phyloP scores from a whole-genome alignment of 495 filamentous ascomycete genomes.

The Aspergillus coremiiformis region DNA sequence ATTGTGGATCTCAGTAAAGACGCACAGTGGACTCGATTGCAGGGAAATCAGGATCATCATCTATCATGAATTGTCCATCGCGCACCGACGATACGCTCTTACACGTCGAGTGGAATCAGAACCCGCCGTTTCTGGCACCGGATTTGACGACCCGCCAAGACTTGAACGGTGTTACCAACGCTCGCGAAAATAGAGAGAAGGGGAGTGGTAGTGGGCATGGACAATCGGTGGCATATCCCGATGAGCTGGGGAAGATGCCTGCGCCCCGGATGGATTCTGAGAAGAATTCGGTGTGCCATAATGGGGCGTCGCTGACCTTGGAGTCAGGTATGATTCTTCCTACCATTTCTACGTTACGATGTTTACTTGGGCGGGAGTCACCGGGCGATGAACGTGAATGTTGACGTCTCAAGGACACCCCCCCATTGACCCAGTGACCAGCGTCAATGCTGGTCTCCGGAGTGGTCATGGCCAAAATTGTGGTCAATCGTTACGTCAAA shows the following conservation, averaged over 20 bases:
- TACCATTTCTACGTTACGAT: background rate
- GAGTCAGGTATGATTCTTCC: conserved; percentile 21
- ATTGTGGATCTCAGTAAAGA: background rate
- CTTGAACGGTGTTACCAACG: conserved; percentile 40
- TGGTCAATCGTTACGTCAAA: conserved; percentile 11
- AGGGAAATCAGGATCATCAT: background rate
- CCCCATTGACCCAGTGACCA: conserved; percentile 13
- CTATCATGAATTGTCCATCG: conserved; percentile 52
- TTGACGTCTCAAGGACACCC: conserved; percentile 17
- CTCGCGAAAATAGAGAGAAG: conserved; percentile 18
- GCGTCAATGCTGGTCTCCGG: background rate
- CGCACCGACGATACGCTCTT: conserved; percentile 44
- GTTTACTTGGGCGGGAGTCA: background rate
- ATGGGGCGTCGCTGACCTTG: conserved; percentile 24
- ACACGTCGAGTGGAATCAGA: conserved; percentile 48
- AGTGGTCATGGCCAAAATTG: background rate
- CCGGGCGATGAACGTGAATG: background rate
- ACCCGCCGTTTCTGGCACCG: conserved; percentile 40
- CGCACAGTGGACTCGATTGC: background rate
- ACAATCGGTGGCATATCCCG: conserved; percentile 1
- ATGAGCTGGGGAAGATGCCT: conserved; percentile 8
- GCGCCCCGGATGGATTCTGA: conserved; percentile 6
- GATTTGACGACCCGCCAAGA: conserved; percentile 53
- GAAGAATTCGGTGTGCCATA: background rate
- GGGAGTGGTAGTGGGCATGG: background rate